phyloP scores from a whole-genome alignment of 2,329 filamentous ascomycete species.

The Clarireedia hainanense region DNA sequence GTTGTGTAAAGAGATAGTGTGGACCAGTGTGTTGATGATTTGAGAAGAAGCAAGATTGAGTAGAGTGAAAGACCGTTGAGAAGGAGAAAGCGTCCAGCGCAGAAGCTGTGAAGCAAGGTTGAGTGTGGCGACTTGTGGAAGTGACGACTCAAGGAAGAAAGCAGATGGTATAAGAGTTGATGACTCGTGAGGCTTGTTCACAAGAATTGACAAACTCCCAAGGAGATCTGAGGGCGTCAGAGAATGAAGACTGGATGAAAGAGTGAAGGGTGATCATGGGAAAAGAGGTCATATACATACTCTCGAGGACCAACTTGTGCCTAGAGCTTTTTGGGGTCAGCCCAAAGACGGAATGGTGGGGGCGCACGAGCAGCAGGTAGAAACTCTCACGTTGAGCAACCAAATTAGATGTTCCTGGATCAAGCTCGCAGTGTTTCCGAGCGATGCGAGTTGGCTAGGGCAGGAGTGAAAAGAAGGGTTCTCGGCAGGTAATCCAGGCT shows the following conservation, averaged over 20 bases:
- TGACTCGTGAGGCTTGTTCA: neutral
- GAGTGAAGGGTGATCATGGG: constrained; percentile 9
- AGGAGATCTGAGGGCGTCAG: constrained; percentile 22
- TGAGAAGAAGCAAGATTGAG: constrained; percentile 7
- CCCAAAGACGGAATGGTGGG: constrained; percentile 20
- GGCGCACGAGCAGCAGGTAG: constrained; percentile 21
- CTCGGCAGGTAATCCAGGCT: constrained; percentile 17
- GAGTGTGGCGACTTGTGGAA: constrained; percentile 2
- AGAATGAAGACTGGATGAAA: constrained; percentile 15
- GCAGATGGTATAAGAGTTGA: neutral
- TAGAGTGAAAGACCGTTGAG: constrained; percentile 1
- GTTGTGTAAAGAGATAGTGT: neutral
- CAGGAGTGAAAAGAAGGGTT: constrained; percentile 18
- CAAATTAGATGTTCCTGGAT: constrained; percentile 16
- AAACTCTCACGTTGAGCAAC: neutral
- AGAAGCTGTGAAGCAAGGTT: constrained; percentile 15
- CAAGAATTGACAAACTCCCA: neutral
- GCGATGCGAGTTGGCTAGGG: constrained; percentile 23
- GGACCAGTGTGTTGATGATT: neutral
- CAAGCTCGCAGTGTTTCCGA: constrained; percentile 9
- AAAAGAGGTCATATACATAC: constrained; percentile 26
- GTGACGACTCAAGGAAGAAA: constrained; percentile 3
- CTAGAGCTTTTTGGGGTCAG: constrained; percentile 11
- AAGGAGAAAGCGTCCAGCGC: constrained; percentile 21
- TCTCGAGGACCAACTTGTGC: constrained; percentile 17